Conservation (phyloP, 306 rosid genomes). For the Comarum palustre region DNA sequence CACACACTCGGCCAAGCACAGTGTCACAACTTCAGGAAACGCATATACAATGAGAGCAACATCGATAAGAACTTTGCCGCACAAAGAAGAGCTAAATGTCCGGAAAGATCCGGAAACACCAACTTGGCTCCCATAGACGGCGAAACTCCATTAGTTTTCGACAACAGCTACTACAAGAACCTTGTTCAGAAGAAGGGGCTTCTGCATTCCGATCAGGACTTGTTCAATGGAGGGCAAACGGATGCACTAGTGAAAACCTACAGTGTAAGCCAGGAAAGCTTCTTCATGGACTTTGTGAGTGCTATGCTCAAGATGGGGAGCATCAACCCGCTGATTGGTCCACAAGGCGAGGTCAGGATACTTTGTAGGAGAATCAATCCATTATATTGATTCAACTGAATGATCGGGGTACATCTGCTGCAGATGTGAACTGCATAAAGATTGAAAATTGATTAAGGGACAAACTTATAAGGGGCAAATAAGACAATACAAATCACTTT, state of each 20-base stretch:
- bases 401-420: no score
- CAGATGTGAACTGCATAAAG: no score
- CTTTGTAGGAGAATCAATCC: slow-evolving; percentile 53
- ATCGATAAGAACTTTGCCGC: slow-evolving; percentile 45
- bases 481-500: no score
- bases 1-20: slow-evolving; percentile 84
- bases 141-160: slow-evolving; percentile 45
- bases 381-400: not conserved
- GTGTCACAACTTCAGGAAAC: slow-evolving; percentile 51
- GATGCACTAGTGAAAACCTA: slow-evolving; percentile 46
- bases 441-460: no score
- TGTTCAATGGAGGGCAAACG: slow-evolving; percentile 58
- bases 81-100: slow-evolving; percentile 47
- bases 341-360: slow-evolving; percentile 61
- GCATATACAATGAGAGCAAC: slow-evolving; percentile 58
- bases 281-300: slow-evolving; percentile 47
- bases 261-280: slow-evolving; percentile 20
- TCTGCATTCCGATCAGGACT: slow-evolving; percentile 73
- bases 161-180: slow-evolving; percentile 62
- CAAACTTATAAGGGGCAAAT: no score
- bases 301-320: slow-evolving; percentile 85
- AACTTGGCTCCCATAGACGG: slow-evolving; percentile 65
- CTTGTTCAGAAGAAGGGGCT: slow-evolving; percentile 57
- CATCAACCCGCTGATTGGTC: slow-evolving; percentile 69
- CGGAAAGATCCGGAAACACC: slow-evolving; percentile 56